Base-by-base conservation (phyloP, 352 stramenopile species). In the Phytopythium chamaehyphon region DNA sequence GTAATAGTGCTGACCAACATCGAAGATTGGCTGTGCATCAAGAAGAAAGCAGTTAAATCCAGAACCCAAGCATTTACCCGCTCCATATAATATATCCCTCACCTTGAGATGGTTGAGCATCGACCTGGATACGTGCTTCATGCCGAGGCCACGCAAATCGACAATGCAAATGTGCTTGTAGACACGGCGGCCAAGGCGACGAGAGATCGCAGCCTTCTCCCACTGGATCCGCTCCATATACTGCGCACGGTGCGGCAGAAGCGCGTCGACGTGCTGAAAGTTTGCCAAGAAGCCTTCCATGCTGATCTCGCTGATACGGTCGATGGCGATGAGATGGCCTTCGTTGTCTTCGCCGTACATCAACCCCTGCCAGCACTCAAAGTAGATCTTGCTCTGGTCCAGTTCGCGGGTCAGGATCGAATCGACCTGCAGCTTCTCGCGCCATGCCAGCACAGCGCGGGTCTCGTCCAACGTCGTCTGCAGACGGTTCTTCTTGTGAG, bases 121-220 rank as follows among this genome's bases (percentile, higher is more conserved):
- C 11, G 69, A 69, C 6, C 66, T 70, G 24, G 76, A 76, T 0
- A 86, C 42, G 26, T 89, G 69, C 63, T 88, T 90, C 62, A 88
- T 65, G 23, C 72, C 75, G 22, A 93, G 62, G 0, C 77, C 78
- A 19, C 86, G 81, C 19, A 91, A 51, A 45, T 93, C 83, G 19
- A 93, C 76, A 35, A 93, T 78, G 47, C 74, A 90, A 53, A 93
- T 81, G 59, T 93, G 83, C 55, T 90, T 90, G 61, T 90, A 91
- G 35, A 90, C 78, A 28, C 75, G 69, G n/a, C 62, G 61, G 15
- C 70, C 74, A 21, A 74, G 61, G 28, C 80, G 73, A 50, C 73
- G 82, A 3, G 77, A 88, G 52, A 90, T 71, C n/a, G 73, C 76
- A 3, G 51, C 63, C 55, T 90, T 90, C 59, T 90, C 76, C 76